Percentiles rank a stretch among this genome's conserved stretches.
Evolutionary conservation across 345 rosid genomes (phyloP).

Genomic region (Populus tremula): DNA sequence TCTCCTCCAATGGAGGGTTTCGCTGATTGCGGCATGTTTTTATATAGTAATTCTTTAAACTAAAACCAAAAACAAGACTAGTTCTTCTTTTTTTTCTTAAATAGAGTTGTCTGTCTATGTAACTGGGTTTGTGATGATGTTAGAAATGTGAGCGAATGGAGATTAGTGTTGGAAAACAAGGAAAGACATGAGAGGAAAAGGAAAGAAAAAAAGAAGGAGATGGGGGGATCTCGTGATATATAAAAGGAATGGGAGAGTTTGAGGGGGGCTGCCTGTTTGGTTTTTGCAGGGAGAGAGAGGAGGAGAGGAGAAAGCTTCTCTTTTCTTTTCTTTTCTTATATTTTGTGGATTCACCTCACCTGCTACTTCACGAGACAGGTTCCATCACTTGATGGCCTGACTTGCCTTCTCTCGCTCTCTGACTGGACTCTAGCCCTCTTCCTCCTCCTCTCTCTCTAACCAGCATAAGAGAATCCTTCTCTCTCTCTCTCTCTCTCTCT

Average conservation of each 20-base stretch:
- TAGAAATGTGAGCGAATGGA: conserved; percentile 39
- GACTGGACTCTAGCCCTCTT: neutral
- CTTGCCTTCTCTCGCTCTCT: neutral
- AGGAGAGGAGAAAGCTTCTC: conserved; percentile 18
- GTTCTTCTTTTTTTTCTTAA: neutral
- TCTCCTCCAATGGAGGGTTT: conserved; percentile 39
- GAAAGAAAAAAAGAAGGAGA: conserved; percentile 21
- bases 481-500: neutral
- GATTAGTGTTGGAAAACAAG: neutral
- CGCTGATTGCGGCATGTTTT: conserved; percentile 58
- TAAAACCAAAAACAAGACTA: neutral
- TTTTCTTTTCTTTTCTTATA: neutral
- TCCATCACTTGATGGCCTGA: neutral
- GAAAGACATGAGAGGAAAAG: conserved; percentile 30
- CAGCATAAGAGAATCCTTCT: neutral
- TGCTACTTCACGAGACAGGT: conserved; percentile 46
- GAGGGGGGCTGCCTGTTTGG: neutral
- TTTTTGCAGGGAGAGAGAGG: neutral
- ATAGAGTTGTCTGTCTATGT: neutral
- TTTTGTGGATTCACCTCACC: conserved; percentile 6
- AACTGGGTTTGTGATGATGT: neutral
- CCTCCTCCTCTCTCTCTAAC: neutral
- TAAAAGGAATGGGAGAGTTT: conserved; percentile 45
- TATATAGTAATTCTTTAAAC: neutral
- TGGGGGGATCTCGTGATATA: conserved; percentile 76